Evolutionary conservation across 495 filamentous ascomycete genomes (phyloP).

Genomic region (Podospora australis): DNA sequence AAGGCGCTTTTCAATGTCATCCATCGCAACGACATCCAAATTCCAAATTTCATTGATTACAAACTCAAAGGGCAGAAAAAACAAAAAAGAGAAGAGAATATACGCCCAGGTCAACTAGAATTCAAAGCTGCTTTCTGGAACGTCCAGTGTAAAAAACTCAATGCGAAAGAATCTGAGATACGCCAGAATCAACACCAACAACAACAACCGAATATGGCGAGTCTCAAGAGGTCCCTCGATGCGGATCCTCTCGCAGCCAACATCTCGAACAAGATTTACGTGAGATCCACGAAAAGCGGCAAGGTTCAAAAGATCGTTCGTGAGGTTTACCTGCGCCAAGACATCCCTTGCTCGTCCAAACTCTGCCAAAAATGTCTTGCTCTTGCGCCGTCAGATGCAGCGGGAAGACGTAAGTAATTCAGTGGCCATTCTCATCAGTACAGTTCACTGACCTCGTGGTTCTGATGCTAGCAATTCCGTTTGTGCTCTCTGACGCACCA

Average conservation of each 20-base stretch:
- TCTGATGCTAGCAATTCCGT: conserved; percentile 54
- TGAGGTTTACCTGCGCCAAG: conserved; percentile 89
- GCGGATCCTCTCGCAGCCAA: conserved; percentile 64
- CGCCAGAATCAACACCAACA: not conserved
- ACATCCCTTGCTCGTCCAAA: conserved; percentile 94
- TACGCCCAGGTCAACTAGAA: not conserved
- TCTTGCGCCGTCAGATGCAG: conserved; percentile 67
- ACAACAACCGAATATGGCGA: conserved; percentile 57
- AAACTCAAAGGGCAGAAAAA: too few relatives aligned
- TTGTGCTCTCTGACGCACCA: conserved; percentile 80
- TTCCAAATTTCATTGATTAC: not conserved
- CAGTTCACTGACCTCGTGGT: conserved; percentile 16
- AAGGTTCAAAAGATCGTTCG: conserved; percentile 98
- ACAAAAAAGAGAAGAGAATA: too few relatives aligned
- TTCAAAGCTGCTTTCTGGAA: not conserved
- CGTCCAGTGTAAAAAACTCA: not conserved
- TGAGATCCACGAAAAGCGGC: conserved; percentile 84
- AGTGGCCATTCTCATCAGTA: conserved; percentile 6
- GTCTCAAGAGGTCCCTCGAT: conserved; percentile 69
- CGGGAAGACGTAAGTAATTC: conserved; percentile 57
- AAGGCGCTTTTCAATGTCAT: not conserved
- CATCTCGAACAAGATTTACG: conserved; percentile 87
- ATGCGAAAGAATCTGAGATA: not conserved
- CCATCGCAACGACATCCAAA: conserved; percentile 12
- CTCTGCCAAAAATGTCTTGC: conserved; percentile 69